Base-by-base conservation (phyloP, 768 basidiomycete genomes). In the Amanita thiersii region DNA sequence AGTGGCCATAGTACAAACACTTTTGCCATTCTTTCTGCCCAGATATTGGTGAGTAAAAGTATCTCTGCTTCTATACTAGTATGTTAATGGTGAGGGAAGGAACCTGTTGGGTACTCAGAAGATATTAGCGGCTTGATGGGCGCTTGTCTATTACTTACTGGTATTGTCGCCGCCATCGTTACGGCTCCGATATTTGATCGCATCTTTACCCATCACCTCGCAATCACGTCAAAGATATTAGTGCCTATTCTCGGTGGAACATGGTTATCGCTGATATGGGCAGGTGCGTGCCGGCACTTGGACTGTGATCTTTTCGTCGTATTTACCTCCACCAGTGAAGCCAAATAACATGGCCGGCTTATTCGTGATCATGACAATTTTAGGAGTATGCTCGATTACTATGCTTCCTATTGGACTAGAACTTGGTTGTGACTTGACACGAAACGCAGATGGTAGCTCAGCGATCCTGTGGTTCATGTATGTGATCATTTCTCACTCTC, bases 201-300 rank as follows among this genome's bases (percentile, higher is more conserved):
- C 14, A 75, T 88, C n/a, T 75, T 91, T 46, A 89, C 84, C 7
- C 72, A 80, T 48, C 76, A 76, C 46, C 67, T 88, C 28, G 83
- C 77, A 0, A 47, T 75, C 8, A 74, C 79, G 2, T 50, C 69
- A 40, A 85, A 81, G 42, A 44, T 75, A 0, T 52, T 86, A 7
- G 69, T 79, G 11, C 86, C 86, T 1, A 54, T 80, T 32, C 63
- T 84, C 4, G 79, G 69, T 11, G 66, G 51, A 1, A 66, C 68
- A 17, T 90, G 86, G 86, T 56, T 90, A 10, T 74, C 77, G 3
- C 61, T 90, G 12, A 80, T 91, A 23, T 91, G 86, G 88, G 86
- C 81, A 38, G 75, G 86, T 85, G 54, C 19, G 73, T 56, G 29
- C 29, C 2, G 17, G 40, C 17, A n/a, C 12, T 7, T 15, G 9